phyloP scores from a whole-genome alignment of 2,329 filamentous ascomycete species.

The Stachybotrys chlorohalonatus region DNA sequence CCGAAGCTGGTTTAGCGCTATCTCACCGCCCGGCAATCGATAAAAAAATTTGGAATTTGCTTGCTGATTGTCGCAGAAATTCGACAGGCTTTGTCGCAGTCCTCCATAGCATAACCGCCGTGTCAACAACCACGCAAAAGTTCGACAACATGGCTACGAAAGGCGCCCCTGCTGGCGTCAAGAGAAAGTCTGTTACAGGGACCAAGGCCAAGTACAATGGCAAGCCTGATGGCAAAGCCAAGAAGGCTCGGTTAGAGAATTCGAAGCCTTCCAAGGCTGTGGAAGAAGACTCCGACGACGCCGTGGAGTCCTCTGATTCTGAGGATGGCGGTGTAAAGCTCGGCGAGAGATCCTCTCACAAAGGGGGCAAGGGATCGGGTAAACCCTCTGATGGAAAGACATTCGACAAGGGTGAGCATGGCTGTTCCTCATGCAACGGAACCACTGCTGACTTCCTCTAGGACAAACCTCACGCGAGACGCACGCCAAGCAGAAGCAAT shows the following conservation, averaged over 20 bases:
- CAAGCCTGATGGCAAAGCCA: constrained; percentile 32
- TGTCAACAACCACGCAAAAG: neutral
- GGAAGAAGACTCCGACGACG: constrained; percentile 31
- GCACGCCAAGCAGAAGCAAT: constrained; percentile 84
- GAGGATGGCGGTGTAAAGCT: constrained; percentile 45
- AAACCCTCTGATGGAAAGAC: constrained; percentile 24
- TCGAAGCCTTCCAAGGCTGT: constrained; percentile 25
- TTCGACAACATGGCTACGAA: constrained; percentile 38
- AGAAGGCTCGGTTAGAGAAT: constrained; percentile 41
- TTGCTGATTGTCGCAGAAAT: constrained; percentile 5
- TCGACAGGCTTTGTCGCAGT: neutral
- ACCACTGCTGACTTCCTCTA: constrained; percentile 13
- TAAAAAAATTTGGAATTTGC: constrained; percentile 11
- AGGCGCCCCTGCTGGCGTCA: constrained; percentile 36
- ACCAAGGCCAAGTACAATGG: constrained; percentile 33
- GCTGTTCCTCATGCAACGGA: neutral
- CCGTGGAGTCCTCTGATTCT: constrained; percentile 37
- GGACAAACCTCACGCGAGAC: constrained; percentile 70
- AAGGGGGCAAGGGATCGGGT: constrained; percentile 15
- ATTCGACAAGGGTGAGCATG: constrained; percentile 30
- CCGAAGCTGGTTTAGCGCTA: constrained; percentile 11
- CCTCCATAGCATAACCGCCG: constrained; percentile 1
- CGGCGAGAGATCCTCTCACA: constrained; percentile 22
- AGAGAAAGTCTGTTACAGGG: constrained; percentile 44
- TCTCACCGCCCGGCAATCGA: constrained; percentile 26